Conservation (phyloP, 306 rosid species). For the Alnus glutinosa region DNA sequence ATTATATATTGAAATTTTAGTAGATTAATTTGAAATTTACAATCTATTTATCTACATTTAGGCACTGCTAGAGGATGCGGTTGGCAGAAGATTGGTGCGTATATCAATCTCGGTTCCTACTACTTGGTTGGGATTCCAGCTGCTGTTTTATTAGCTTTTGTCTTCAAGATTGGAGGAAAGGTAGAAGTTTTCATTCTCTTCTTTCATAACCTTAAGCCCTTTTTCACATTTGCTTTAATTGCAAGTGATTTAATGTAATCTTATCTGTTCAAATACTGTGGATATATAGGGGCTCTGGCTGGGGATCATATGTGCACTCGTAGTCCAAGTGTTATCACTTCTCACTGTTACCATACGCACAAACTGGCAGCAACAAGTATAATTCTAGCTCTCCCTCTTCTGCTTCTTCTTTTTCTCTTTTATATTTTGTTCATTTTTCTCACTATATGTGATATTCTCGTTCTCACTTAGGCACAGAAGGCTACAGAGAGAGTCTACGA, state of each 20-base stretch:
- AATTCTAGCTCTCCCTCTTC: neutral
- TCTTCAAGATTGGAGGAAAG: conserved; percentile 64
- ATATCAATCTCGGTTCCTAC: conserved; percentile 68
- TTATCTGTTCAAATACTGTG: neutral
- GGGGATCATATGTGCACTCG: conserved; percentile 68
- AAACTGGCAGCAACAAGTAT: conserved; percentile 69
- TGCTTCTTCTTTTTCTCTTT: neutral
- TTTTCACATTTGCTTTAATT: neutral
- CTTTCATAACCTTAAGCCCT: neutral
- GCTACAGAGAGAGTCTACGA: conserved; percentile 59
- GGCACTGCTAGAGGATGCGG: conserved; percentile 88
- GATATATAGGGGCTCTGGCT: conserved; percentile 66
- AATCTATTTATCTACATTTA: conserved; percentile 26
- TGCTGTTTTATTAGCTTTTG: conserved; percentile 61
- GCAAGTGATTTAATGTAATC: neutral
- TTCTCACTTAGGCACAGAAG: conserved; percentile 40
- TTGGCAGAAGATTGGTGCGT: conserved; percentile 81
- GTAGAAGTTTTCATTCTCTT: conserved; percentile 29
- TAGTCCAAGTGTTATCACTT: conserved; percentile 56
- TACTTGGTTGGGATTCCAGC: conserved; percentile 71
- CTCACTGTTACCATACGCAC: conserved; percentile 50
- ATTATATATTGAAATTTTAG: neutral
- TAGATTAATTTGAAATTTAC: neutral
- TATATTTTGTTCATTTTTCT: neutral
- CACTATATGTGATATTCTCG: neutral